Percentiles rank a stretch among this genome's conserved stretches.
Evolutionary conservation across 164 flowering plant species (phyloP).

Genomic region (Piper longum): DNA sequence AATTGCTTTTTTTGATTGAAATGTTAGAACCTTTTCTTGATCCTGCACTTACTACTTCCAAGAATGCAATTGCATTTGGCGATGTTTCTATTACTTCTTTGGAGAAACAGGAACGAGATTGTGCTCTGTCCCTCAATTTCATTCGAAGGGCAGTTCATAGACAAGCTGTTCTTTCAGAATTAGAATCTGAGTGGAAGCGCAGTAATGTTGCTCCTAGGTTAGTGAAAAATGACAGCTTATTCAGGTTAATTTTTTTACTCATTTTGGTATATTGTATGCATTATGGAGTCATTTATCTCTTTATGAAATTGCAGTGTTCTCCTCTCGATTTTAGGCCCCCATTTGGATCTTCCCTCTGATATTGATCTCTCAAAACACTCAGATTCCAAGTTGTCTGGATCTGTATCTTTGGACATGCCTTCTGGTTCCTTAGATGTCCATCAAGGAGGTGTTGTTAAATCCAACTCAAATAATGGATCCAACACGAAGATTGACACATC

Average conservation of each 20-base stretch:
- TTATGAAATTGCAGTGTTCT: conserved; percentile 51
- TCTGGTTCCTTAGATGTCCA: conserved; percentile 14
- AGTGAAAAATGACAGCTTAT: not conserved
- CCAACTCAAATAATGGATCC: conserved; percentile 27
- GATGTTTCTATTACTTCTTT: conserved; percentile 35
- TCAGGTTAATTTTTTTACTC: conserved; percentile 1
- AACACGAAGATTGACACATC: conserved; percentile 34
- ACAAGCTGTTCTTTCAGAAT: conserved; percentile 68
- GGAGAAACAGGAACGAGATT: conserved; percentile 42
- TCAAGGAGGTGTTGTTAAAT: conserved; percentile 21
- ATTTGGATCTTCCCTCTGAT: conserved; percentile 59
- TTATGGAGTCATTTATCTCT: conserved; percentile 1
- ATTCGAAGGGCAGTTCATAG: conserved; percentile 64
- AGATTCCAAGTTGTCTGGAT: conserved; percentile 19
- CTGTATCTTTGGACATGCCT: conserved; percentile 23
- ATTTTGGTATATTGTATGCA: not conserved
- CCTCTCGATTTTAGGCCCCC: conserved; percentile 73
- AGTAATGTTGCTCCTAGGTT: conserved; percentile 86
- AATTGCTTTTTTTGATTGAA: conserved; percentile 72
- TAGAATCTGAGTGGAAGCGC: conserved; percentile 80
- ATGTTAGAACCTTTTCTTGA: conserved; percentile 83
- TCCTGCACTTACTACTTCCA: conserved; percentile 44
- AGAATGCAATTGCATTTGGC: conserved; percentile 52
- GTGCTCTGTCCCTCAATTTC: conserved; percentile 56
- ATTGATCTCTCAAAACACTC: conserved; percentile 51